These are phyloP conservation scores for Limonomyces culmigenus DNA, from an alignment of 1,284 basidiomycete species.

Conservation along the genomic window DNA sequence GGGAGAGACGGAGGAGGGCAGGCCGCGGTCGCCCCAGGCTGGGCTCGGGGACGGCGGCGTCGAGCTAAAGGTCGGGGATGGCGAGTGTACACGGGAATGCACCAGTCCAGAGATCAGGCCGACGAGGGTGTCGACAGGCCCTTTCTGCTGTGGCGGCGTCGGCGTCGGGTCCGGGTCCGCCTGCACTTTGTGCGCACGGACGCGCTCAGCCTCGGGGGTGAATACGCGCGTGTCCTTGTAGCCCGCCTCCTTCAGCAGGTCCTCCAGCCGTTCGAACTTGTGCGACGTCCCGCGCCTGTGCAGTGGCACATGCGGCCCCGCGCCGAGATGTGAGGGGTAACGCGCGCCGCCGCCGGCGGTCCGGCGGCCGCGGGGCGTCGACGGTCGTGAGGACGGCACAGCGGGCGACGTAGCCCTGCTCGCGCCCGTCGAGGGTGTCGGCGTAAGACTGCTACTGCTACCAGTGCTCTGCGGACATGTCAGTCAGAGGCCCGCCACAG, in stretches of 20 bases:
- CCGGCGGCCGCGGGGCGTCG: no score
- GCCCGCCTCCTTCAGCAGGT: constrained; percentile 68
- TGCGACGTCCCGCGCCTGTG: constrained; percentile 61
- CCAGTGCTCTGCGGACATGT: no score
- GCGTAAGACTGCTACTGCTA: no score
- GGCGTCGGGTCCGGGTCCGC: no score
- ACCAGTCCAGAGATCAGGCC: not conserved
- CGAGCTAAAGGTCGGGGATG: constrained; percentile 12
- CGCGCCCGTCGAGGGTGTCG: no score
- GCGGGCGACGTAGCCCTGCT: no score
- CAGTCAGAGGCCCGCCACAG: no score
- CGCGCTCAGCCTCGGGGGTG: constrained; percentile 61
- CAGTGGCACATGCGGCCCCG: constrained; percentile 38
- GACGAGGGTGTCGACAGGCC: constrained; percentile 3
- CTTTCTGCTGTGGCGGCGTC: not conserved
- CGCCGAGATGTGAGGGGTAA: constrained; percentile 35
- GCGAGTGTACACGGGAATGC: no score
- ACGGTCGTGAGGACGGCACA: no score
- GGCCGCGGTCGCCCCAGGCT: no score
- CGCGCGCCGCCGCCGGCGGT: constrained; percentile 11
- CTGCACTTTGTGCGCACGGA: constrained; percentile 13
- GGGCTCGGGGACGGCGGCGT: no score
- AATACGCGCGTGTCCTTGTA: constrained; percentile 82
- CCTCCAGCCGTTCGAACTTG: constrained; percentile 68
- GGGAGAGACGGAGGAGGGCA: no score